These are phyloP conservation scores for Fusarium globosum DNA, from an alignment of 2,329 filamentous ascomycete genomes.

Conservation along the genomic window DNA sequence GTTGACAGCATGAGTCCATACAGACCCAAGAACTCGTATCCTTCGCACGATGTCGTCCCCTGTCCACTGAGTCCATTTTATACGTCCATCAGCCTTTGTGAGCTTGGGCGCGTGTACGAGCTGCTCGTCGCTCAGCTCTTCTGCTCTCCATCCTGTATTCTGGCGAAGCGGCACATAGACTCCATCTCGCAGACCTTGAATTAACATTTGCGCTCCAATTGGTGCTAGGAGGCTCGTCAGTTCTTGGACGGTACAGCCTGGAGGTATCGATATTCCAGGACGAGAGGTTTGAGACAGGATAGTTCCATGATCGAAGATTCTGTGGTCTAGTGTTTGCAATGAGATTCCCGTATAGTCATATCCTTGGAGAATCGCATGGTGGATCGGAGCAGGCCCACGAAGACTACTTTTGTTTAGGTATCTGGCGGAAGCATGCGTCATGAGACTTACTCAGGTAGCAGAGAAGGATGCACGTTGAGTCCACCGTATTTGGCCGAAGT, in stretches of 20 bases:
- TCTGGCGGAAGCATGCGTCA: background rate
- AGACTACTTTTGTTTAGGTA: conserved; percentile 63
- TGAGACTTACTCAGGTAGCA: conserved; percentile 78
- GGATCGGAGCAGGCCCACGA: conserved; percentile 85
- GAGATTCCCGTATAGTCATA: conserved; percentile 76
- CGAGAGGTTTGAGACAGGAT: conserved; percentile 76
- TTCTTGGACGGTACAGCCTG: conserved; percentile 56
- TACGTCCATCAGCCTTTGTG: conserved; percentile 68
- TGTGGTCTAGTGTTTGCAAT: conserved; percentile 85
- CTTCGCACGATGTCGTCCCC: conserved; percentile 66
- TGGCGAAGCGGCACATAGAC: conserved; percentile 73
- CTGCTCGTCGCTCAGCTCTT: conserved; percentile 25
- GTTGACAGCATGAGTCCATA: conserved; percentile 67
- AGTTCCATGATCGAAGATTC: conserved; percentile 80
- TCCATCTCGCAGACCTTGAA: conserved; percentile 70
- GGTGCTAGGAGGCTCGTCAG: conserved; percentile 64
- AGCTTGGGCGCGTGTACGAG: conserved; percentile 77
- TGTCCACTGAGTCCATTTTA: conserved; percentile 68
- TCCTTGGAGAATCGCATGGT: conserved; percentile 79
- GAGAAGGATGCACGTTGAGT: conserved; percentile 91
- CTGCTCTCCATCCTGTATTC: conserved; percentile 48
- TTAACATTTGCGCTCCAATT: conserved; percentile 76
- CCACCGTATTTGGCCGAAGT: conserved; percentile 80
- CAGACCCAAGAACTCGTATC: conserved; percentile 69
- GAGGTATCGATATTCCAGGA: conserved; percentile 65